Evolutionary conservation across 202 grass and related monocot species (phyloP).

Genomic region (Eragrostis tef): DNA sequence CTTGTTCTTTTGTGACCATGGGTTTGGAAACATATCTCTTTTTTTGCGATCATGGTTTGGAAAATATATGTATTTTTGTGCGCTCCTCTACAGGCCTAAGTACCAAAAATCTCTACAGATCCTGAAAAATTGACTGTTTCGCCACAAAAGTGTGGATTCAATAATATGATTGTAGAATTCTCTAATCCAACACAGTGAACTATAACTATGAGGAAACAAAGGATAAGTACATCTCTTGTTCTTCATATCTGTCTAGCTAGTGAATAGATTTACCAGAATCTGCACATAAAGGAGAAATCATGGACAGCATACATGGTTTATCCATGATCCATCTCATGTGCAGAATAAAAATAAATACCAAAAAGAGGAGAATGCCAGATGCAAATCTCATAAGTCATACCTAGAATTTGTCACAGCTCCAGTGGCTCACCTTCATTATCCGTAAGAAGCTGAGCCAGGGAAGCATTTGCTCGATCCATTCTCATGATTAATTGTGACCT

Average conservation of each 20-base stretch:
- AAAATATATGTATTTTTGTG: background rate
- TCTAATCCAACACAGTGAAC: background rate
- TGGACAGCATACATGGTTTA: background rate
- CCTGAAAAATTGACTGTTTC: background rate
- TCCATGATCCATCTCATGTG: conserved; percentile 9
- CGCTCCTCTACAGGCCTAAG: background rate
- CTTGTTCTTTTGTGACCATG: background rate
- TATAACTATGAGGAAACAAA: background rate
- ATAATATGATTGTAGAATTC: background rate
- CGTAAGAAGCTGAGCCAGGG: background rate
- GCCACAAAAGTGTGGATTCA: background rate
- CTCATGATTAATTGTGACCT: background rate
- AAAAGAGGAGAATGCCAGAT: background rate
- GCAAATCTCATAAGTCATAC: conserved; percentile 17
- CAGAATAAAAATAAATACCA: background rate
- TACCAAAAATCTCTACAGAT: background rate
- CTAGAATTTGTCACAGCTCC: conserved; percentile 15
- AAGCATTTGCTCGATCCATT: conserved; percentile 8
- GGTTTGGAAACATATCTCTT: no score
- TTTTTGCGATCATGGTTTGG: no score
- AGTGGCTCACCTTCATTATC: conserved; percentile 29
- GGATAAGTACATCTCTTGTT: conserved; percentile 8
- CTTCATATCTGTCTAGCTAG: conserved; percentile 5
- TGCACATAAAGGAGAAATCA: background rate
- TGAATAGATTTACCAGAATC: background rate